Evolutionary conservation across 2,329 filamentous ascomycete species (phyloP).

Genomic region (Triangularia verruculosa): DNA sequence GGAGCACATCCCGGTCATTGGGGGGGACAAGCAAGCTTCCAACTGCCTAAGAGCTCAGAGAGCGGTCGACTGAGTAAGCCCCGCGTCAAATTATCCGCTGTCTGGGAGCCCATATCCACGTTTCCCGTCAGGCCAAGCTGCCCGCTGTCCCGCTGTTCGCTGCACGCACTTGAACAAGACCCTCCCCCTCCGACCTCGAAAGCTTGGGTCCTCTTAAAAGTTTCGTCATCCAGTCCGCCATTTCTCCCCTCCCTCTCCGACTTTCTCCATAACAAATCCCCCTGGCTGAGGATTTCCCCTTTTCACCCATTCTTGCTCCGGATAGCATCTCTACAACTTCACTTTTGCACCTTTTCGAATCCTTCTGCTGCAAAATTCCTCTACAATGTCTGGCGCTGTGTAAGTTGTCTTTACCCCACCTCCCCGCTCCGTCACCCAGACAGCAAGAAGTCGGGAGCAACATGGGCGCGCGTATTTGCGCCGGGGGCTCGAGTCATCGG

Average conservation of each 20-base stretch:
- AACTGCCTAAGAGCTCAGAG: conserved; percentile 4
- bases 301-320: not conserved
- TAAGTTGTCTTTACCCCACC: conserved; percentile 52
- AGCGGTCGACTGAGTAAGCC: conserved; percentile 28
- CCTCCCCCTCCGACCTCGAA: conserved; percentile 28
- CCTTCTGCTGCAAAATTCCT: conserved; percentile 1
- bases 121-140: conserved; percentile 1
- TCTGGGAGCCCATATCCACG: not conserved
- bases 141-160: not conserved
- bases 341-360: not conserved
- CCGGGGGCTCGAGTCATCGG: not conserved
- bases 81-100: conserved; percentile 27
- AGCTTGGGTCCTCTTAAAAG: conserved; percentile 26
- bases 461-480: not conserved
- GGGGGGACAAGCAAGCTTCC: conserved; percentile 6
- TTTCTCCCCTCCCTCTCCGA: conserved; percentile 22
- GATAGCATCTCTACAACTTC: not conserved
- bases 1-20: not conserved
- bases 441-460: not conserved
- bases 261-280: conserved; percentile 18
- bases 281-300: not conserved
- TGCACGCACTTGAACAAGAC: conserved; percentile 16
- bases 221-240: conserved; percentile 29
- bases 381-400: conserved; percentile 64
- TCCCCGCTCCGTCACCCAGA: conserved; percentile 28